These are phyloP conservation scores for Mycena olivaceomarginata DNA, from an alignment of 768 basidiomycete genomes.

Conservation along the genomic window DNA sequence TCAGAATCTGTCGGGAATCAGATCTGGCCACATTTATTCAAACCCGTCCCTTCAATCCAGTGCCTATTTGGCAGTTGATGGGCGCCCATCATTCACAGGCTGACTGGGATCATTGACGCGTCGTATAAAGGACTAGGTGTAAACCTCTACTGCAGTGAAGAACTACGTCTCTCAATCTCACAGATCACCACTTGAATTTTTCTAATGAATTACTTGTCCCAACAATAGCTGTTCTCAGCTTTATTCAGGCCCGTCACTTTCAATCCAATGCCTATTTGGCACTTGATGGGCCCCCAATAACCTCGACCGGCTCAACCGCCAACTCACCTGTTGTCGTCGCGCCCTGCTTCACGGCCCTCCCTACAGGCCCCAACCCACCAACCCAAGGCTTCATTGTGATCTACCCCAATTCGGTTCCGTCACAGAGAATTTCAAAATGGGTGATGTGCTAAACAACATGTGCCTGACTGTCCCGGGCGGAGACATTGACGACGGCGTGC, in stretches of 20 bases:
- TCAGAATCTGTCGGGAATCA: background rate
- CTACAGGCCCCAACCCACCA: background rate
- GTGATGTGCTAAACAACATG: background rate
- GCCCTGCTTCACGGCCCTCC: background rate
- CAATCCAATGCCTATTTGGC: background rate
- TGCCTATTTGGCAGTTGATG: background rate
- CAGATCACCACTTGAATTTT: background rate
- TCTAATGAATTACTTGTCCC: background rate
- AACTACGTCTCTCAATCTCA: slow-evolving; percentile 5
- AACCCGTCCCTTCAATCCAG: background rate
- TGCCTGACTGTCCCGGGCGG: background rate
- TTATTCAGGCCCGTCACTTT: background rate
- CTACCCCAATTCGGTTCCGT: background rate
- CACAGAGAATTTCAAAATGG: background rate
- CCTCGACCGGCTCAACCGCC: background rate
- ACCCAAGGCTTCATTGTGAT: background rate
- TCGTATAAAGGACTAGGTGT: background rate
- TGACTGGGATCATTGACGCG: background rate
- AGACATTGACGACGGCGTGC: background rate
- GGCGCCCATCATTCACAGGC: background rate
- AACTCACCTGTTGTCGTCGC: background rate
- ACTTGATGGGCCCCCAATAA: background rate
- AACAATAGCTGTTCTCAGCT: background rate
- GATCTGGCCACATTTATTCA: background rate
- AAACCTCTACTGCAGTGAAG: background rate